These are phyloP conservation scores for Piedraia hortae DNA, from an alignment of 2,329 filamentous ascomycete genomes.

Conservation along the genomic window DNA sequence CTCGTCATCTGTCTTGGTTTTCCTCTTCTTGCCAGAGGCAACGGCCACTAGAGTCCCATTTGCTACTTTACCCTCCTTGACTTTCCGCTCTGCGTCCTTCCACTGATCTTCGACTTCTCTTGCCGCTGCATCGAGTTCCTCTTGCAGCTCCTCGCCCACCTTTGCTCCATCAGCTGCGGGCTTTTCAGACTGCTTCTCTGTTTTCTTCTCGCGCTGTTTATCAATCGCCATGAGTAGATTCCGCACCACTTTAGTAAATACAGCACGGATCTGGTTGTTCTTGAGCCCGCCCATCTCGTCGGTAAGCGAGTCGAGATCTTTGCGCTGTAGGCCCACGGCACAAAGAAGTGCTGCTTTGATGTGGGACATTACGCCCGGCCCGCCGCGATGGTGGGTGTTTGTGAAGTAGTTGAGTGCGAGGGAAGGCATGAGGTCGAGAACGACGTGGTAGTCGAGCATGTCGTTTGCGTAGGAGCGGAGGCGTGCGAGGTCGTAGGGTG, in stretches of 20 bases:
- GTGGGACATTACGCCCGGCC: conserved; percentile 35
- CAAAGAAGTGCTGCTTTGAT: conserved; percentile 69
- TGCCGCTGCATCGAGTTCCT: conserved; percentile 52
- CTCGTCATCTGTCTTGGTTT: conserved; percentile 12
- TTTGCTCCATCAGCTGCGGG: conserved; percentile 22
- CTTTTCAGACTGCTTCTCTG: conserved; percentile 19
- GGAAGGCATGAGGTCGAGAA: conserved; percentile 67
- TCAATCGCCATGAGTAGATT: conserved; percentile 65
- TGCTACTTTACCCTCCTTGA: conserved; percentile 22
- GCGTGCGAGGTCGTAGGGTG: conserved; percentile 82
- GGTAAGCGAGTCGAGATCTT: conserved; percentile 45
- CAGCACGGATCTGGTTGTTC: conserved; percentile 59
- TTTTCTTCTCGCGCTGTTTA: conserved; percentile 43
- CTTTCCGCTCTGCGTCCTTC: conserved; percentile 34
- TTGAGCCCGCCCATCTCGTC: conserved; percentile 52
- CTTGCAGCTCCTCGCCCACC: conserved; percentile 17
- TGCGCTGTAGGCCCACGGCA: conserved; percentile 74
- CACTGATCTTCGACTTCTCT: conserved; percentile 61
- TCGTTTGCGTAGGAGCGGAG: conserved; percentile 90
- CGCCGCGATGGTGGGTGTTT: conserved; percentile 31
- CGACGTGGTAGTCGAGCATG: conserved; percentile 92
- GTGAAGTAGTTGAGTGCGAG: conserved; percentile 69
- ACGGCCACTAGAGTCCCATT: conserved; percentile 41
- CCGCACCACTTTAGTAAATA: conserved; percentile 89
- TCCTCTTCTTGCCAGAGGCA: conserved; percentile 7